A percentile compares a stretch with the other conserved stretches of the same genome.
phyloP scores from a whole-genome alignment of 352 stramenopile genomes.

The Saprolegnia diclina region DNA sequence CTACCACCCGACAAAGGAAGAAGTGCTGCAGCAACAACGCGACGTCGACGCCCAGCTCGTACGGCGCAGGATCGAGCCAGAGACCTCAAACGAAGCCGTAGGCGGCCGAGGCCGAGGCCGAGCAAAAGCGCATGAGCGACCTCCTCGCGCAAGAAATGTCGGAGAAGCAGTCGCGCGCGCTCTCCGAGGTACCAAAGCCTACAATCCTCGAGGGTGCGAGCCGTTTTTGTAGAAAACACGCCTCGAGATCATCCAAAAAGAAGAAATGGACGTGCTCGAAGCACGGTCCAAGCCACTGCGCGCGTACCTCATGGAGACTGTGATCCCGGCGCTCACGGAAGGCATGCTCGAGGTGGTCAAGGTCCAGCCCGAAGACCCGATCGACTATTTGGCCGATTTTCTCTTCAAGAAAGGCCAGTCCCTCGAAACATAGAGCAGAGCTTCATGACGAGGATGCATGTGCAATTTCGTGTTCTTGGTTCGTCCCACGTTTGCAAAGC shows the following conservation, averaged over 20 bases:
- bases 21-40: conserved; percentile 44
- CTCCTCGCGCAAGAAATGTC: conserved; percentile 30
- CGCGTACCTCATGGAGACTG: conserved; percentile 78
- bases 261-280: conserved; percentile 77
- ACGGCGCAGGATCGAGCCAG: neutral
- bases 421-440: neutral
- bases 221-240: conserved; percentile 32
- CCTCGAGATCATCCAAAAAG: conserved; percentile 63
- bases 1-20: conserved; percentile 73
- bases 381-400: conserved; percentile 84
- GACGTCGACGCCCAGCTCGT: conserved; percentile 30
- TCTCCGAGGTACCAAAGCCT: conserved; percentile 10
- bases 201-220: neutral
- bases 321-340: conserved; percentile 76
- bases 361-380: conserved; percentile 76
- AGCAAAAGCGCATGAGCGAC: conserved; percentile 48
- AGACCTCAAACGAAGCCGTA: neutral
- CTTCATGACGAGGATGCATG: neutral
- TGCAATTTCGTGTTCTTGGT: too few species aligned
- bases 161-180: conserved; percentile 18
- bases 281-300: conserved; percentile 70
- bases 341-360: conserved; percentile 85
- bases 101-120: conserved; percentile 29
- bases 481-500: neutral
- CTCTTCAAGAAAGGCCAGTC: conserved; percentile 63